phyloP scores from a whole-genome alignment of 2,329 filamentous ascomycete genomes.

The Nothophoma quercina region DNA sequence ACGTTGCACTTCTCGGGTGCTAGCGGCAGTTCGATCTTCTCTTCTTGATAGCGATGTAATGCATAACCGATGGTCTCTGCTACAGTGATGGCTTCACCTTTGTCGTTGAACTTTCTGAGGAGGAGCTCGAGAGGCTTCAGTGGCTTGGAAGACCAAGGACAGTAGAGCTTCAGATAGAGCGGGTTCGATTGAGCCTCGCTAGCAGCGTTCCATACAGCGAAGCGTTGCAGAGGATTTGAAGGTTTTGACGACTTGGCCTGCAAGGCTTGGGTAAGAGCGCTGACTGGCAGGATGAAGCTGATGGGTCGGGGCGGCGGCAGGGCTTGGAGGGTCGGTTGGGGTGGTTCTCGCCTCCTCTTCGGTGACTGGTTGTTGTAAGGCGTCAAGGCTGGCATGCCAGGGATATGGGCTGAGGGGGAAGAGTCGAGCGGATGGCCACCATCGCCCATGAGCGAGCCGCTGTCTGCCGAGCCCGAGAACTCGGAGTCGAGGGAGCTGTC shows the following conservation, averaged over 20 bases:
- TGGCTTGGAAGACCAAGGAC: conserved; percentile 71
- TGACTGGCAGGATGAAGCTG: conserved; percentile 74
- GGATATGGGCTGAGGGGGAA: conserved; percentile 55
- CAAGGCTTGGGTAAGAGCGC: conserved; percentile 74
- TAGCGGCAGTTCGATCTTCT: conserved; percentile 74
- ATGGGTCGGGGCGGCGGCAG: conserved; percentile 76
- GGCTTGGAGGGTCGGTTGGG: conserved; percentile 63
- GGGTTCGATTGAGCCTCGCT: conserved; percentile 73
- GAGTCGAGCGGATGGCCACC: conserved; percentile 67
- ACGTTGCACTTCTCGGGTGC: conserved; percentile 73
- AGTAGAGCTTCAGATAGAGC: conserved; percentile 78
- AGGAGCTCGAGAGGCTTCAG: conserved; percentile 74
- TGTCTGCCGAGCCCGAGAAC: conserved; percentile 61
- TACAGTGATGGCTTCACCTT: conserved; percentile 74
- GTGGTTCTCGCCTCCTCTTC: conserved; percentile 63
- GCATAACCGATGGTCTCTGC: conserved; percentile 83
- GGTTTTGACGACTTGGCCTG: conserved; percentile 75
- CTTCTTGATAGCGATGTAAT: conserved; percentile 79
- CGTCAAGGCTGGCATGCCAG: conserved; percentile 53
- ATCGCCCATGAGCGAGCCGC: conserved; percentile 73
- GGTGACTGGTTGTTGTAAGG: conserved; percentile 63
- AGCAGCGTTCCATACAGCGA: conserved; percentile 78
- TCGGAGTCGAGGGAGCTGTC: conserved; percentile 51
- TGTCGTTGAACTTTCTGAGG: conserved; percentile 72
- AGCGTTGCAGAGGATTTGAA: conserved; percentile 76